Evolutionary conservation across 257 asterid genomes (phyloP).

Genomic region (Nicotiana undulata): DNA sequence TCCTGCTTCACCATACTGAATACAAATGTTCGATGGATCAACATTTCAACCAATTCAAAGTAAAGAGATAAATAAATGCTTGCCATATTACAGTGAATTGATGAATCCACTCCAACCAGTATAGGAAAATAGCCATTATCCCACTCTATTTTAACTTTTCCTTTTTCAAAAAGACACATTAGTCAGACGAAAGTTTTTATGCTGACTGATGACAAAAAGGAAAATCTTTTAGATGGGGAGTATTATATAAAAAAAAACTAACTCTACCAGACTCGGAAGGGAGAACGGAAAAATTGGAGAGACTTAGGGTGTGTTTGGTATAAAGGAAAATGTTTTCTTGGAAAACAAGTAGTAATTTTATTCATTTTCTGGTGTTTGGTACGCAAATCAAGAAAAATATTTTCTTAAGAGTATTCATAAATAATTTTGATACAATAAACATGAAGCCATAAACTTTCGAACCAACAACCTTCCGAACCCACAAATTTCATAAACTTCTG

Average conservation of each 20-base stretch:
- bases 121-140: background rate
- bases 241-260: background rate
- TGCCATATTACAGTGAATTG: background rate
- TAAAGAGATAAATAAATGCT: background rate
- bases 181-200: background rate
- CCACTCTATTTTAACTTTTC: background rate
- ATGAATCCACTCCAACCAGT: background rate
- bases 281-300: background rate
- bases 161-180: background rate
- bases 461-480: too few relatives aligned
- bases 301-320: too few relatives aligned
- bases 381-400: too few relatives aligned
- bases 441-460: too few relatives aligned
- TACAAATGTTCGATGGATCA: slow-evolving; percentile 7
- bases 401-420: too few relatives aligned
- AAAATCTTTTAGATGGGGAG: background rate
- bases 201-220: background rate
- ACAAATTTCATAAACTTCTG: too few relatives aligned
- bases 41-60: background rate
- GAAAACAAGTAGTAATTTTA: too few relatives aligned
- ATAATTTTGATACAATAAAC: too few relatives aligned
- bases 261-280: background rate
- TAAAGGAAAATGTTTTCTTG: too few relatives aligned
- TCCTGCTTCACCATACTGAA: slow-evolving; percentile 86
- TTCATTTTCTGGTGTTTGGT: too few relatives aligned